phyloP scores from a whole-genome alignment of 805 yeast species.

The Metschnikowia dekortorum region DNA sequence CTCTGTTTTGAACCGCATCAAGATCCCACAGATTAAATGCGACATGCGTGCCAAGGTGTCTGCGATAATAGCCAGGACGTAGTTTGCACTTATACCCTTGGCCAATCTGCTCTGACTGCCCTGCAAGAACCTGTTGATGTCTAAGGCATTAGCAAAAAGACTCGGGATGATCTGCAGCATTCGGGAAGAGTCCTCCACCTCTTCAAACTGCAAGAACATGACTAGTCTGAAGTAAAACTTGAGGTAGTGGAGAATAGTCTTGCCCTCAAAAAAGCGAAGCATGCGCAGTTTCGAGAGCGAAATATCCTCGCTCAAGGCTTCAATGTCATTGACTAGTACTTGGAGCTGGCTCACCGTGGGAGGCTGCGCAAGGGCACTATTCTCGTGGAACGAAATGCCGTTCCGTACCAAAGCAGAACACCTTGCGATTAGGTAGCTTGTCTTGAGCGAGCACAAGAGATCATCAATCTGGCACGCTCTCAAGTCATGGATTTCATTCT shows the following conservation, averaged over 20 bases:
- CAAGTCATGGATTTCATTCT: constrained; percentile 8
- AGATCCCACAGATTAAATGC: constrained; percentile 31
- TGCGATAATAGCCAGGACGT: constrained; percentile 23
- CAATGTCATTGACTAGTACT: constrained; percentile 21
- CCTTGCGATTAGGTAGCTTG: constrained; percentile 28
- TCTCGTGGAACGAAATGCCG: constrained; percentile 8
- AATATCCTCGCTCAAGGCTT: constrained; percentile 22
- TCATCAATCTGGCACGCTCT: constrained; percentile 11
- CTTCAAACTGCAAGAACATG: constrained; percentile 35
- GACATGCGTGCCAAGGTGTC: constrained; percentile 29
- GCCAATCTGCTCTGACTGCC: constrained; percentile 7
- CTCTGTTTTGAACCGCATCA: constrained; percentile 22
- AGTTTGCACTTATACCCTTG: constrained; percentile 13
- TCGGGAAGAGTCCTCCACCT: constrained; percentile 15
- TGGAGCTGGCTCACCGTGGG: constrained; percentile 21
- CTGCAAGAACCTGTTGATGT: constrained; percentile 14
- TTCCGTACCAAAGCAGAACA: constrained; percentile 13
- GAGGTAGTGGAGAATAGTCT: constrained; percentile 24
- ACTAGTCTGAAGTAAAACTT: constrained; percentile 25
- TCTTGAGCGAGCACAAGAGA: constrained; percentile 19
- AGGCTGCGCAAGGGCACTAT: constrained; percentile 2
- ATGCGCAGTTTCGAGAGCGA: constrained; percentile 13
- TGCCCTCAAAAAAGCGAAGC: constrained; percentile 11
- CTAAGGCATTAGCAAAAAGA: constrained; percentile 15
- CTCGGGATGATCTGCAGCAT: constrained; percentile 14